phyloP scores from a whole-genome alignment of 345 rosid genomes.

The Melaleuca quinquenervia region DNA sequence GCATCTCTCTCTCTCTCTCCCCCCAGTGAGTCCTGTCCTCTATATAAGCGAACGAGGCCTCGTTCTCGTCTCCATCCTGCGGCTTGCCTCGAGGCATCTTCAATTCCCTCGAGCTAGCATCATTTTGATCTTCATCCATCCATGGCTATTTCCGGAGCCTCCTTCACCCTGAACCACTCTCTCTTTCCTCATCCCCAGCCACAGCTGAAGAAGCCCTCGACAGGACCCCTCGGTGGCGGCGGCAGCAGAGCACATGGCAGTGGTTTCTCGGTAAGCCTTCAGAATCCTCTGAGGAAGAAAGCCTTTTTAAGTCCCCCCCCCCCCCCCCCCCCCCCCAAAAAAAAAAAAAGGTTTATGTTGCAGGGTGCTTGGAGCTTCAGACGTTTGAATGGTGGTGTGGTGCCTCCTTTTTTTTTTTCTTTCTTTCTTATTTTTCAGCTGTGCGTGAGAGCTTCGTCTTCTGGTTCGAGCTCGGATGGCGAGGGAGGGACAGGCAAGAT shows the following conservation, averaged over 20 bases:
- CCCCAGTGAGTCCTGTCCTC: background rate
- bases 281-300: background rate
- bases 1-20: background rate
- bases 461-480: conserved; percentile 13
- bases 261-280: background rate
- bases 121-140: background rate
- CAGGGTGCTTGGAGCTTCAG: background rate
- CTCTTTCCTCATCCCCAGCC: background rate
- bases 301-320: background rate
- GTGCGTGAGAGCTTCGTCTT: conserved; percentile 20
- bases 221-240: background rate
- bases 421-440: conserved; percentile 11
- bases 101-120: background rate
- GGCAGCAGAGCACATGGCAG: background rate
- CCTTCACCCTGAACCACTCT: background rate
- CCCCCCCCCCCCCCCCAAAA: too few relatives aligned
- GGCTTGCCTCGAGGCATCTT: background rate
- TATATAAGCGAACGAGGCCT: background rate
- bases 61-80: background rate
- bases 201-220: background rate
- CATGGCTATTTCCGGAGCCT: background rate
- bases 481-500: conserved; percentile 18
- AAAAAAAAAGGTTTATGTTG: background rate
- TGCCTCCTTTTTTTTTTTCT: background rate
- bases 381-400: background rate